Base-by-base conservation (phyloP, 2,329 filamentous ascomycete species). In the Hypoxylon sp. region DNA sequence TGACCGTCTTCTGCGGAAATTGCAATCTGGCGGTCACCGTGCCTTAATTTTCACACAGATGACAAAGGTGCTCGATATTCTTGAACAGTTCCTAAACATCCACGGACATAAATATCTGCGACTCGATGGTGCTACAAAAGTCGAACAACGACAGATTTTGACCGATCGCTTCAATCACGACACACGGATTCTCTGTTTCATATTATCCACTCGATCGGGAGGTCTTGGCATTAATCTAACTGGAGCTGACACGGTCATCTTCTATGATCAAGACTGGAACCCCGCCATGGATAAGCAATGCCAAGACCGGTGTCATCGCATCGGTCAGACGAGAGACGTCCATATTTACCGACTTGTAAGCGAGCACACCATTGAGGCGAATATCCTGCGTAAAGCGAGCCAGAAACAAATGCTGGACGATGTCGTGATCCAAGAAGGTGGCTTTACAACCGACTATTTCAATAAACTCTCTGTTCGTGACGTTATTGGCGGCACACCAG, bases 271-370 rank as follows among this genome's bases (percentile, higher is more conserved):
- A 66, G 96, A 99, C 79, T 99, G 97, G 97, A 99, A 99, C 76
- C 96, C 96, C 0, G 96, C 97, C 57, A 99, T 99, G 96, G 96
- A 99, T 83, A 97, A 97, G 80, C 96, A 99, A 80, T 99, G 96
- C 76, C 97, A 99, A 81, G 97, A 99, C 79, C 90, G 96, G 75
- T 97, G 94, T 75, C 96, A 99, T 82, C 93, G 96, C 72, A 99
- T 99, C 73, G 96, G 96, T 1, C 96, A 99, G 80, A 98, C 96
- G 0, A 91, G 96, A 31, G 96, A 99, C 78, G 96, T 99, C 33
- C 95, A 98, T 79, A 98, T 99, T 66, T 99, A 98, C 82, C 94
- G 95, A 1, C 90, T 98, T 19, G 90, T 97, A 8, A 96, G 94
- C 10, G 91, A 98, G 76, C 91, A 97, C 77, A 99, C 96, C 0